These are phyloP conservation scores for Malus domestica DNA, from an alignment of 306 rosid species.

Conservation along the genomic window DNA sequence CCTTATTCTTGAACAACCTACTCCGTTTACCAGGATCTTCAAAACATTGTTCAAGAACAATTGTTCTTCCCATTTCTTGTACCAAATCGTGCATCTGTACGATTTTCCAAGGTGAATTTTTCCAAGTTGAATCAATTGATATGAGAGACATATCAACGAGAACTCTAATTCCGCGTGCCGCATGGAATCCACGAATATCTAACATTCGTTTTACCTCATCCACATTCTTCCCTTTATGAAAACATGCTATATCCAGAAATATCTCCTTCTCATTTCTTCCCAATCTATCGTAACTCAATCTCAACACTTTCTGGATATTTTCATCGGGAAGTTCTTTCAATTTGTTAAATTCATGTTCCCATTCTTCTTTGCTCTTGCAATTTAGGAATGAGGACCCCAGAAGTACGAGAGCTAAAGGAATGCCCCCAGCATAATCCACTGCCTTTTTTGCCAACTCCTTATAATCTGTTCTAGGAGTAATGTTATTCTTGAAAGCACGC, in stretches of 20 bases:
- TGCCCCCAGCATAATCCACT: neutral
- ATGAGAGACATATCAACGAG: neutral
- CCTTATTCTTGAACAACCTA: too few species aligned
- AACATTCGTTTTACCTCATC: neutral
- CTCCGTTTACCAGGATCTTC: too few species aligned
- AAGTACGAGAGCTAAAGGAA: neutral
- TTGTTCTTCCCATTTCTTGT: too few species aligned
- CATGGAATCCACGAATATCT: neutral
- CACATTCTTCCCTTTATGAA: neutral
- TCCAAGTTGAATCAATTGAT: neutral
- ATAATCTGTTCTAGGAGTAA: too few species aligned
- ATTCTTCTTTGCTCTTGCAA: neutral
- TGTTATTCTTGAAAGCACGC: too few species aligned
- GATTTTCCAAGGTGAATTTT: too few species aligned
- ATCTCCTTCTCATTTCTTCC: neutral
- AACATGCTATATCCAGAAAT: neutral
- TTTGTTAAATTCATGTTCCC: neutral
- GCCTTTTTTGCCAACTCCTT: neutral
- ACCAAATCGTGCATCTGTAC: too few species aligned
- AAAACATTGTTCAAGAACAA: too few species aligned
- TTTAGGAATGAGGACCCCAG: neutral
- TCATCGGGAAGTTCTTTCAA: neutral
- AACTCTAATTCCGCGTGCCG: rapidly evolving
- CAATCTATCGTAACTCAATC: neutral
- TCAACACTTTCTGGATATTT: neutral